Conservation (phyloP, 306 rosid species). For the Alnus glutinosa region DNA sequence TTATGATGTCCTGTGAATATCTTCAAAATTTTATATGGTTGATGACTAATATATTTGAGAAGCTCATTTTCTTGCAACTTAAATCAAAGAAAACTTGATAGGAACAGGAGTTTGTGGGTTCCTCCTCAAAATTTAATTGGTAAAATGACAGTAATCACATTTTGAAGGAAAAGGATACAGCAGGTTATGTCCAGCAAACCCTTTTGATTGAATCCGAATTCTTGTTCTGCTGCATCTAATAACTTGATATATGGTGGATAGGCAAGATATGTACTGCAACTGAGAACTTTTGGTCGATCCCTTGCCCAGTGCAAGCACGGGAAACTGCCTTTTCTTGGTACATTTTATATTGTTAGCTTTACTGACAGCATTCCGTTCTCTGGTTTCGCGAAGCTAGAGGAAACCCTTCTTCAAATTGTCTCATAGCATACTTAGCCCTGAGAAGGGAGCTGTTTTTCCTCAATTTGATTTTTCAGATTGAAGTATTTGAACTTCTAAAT, state of each 20-base stretch:
- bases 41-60: neutral
- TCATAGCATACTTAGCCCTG: neutral
- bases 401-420: neutral
- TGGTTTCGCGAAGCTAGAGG: neutral
- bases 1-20: neutral
- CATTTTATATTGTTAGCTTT: neutral
- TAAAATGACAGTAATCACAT: neutral
- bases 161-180: neutral
- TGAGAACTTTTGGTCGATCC: neutral
- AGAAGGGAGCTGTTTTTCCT: neutral
- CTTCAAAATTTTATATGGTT: neutral
- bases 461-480: neutral
- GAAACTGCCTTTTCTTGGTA: neutral
- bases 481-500: neutral
- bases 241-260: neutral
- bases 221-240: constrained; percentile 6
- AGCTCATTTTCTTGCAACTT: neutral
- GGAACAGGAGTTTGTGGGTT: neutral
- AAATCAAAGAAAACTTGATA: neutral
- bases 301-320: neutral
- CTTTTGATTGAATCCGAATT: neutral
- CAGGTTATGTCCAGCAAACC: neutral
- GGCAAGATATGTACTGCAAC: constrained; percentile 1
- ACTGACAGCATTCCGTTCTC: neutral
- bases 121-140: neutral